Base-by-base conservation (phyloP, 2,329 filamentous ascomycete species). In the Penicillium sclerotiorum region DNA sequence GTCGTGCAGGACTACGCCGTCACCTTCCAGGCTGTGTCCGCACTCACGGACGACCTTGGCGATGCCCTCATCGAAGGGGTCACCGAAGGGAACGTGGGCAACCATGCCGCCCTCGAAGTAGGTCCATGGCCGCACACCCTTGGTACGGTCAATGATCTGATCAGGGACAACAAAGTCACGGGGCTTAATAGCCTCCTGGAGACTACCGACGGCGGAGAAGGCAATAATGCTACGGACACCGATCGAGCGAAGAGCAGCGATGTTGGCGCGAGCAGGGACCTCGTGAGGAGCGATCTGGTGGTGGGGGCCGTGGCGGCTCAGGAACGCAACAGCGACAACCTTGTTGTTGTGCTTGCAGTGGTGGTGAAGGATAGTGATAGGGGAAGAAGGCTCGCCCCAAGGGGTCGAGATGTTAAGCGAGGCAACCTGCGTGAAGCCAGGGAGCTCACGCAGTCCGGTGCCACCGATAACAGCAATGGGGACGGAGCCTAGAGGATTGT, bases 151-250 rank as follows among this genome's bases (percentile, higher is more conserved):
- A 69, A 97, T 96, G 71, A 95, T 83, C 78, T 99, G 94, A 74
- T 96, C 91, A 0, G 93, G 94, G 11, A 99, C 82, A 44, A 97
- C 89, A 72, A 99, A 99, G 78, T 99, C 94, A 75, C 94, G 88
- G 36, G 94, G 94, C 75, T 89, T 90, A 72, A 99, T 93, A 66
- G 90, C 84, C 77, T 96, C 94, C 69, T 88, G 90, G 68, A 99
- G 78, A 65, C 88, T 93, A 55, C 94, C 94, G 49, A 99, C 94
- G 41, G 94, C 94, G 57, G 88, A 93, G 78, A 99, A 99, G 57
- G 93, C 91, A 68, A 99, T 89, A 70, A 97, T 84, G 69, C 85
- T 89, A 65, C 92, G 86, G 38, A 97, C 94, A 59, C 94, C 94
- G 53, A 99, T 80, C 63, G 84, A 86, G 58, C 94, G 87, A 56